phyloP scores from a whole-genome alignment of 805 yeast genomes.

The Spathaspora arborariae region DNA sequence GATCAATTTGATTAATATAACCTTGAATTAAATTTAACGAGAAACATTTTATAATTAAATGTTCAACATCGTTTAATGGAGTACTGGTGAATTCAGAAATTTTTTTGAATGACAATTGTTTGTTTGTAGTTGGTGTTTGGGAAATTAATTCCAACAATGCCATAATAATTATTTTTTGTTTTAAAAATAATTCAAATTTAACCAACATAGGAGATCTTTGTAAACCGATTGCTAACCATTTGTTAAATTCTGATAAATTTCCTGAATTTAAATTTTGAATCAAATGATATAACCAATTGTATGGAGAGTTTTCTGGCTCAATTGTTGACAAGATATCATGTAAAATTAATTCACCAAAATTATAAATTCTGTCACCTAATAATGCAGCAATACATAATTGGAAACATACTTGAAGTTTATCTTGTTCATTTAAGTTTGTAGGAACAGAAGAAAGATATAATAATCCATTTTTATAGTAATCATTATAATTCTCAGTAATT shows the following conservation, averaged over 20 bases:
- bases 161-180: constrained; percentile 90
- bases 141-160: constrained; percentile 86
- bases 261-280: constrained; percentile 75
- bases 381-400: constrained; percentile 84
- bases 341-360: constrained; percentile 90
- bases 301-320: constrained; percentile 37
- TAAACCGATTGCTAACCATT: constrained; percentile 36
- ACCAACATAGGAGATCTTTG: constrained; percentile 52
- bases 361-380: constrained; percentile 87
- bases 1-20: constrained; percentile 81
- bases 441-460: constrained; percentile 74
- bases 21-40: constrained; percentile 82
- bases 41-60: constrained; percentile 85
- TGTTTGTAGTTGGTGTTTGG: constrained; percentile 65
- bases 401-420: constrained; percentile 47
- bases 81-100: constrained; percentile 68
- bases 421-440: constrained; percentile 36
- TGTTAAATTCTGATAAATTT: constrained; percentile 63
- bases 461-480: constrained; percentile 76
- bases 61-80: constrained; percentile 75
- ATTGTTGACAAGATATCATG: constrained; percentile 73
- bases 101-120: constrained; percentile 68
- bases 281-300: constrained; percentile 69
- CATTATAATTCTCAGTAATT: constrained; percentile 71
- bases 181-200: constrained; percentile 59